Evolutionary conservation across 108 stramenopile species (phyloP).

Genomic region (Seminavis robusta): DNA sequence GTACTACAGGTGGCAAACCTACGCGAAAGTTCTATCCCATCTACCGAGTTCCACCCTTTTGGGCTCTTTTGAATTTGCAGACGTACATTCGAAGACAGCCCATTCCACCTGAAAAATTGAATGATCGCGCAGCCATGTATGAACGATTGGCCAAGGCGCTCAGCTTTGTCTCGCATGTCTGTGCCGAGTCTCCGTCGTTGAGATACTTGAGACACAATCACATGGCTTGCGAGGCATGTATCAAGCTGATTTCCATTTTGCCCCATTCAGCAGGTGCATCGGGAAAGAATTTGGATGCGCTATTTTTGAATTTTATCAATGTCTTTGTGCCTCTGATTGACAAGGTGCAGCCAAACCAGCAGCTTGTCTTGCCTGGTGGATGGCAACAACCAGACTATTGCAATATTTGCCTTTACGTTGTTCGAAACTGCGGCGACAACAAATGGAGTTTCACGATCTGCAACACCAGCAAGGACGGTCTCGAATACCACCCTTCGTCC

Average conservation of each 20-base stretch:
- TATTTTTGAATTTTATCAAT: conserved; percentile 85
- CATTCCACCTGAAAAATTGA: conserved; percentile 41
- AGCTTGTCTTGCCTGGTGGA: conserved; percentile 85
- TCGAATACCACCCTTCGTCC: conserved; percentile 82
- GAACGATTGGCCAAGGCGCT: conserved; percentile 81
- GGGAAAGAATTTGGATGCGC: conserved; percentile 68
- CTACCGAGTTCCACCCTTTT: conserved; percentile 82
- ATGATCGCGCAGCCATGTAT: conserved; percentile 63
- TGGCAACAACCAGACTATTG: conserved; percentile 81
- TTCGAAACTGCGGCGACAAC: conserved; percentile 65
- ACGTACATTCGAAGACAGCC: conserved; percentile 67
- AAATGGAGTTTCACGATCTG: conserved; percentile 82
- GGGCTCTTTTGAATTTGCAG: conserved; percentile 79
- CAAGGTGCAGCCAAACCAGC: conserved; percentile 71
- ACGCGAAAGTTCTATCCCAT: conserved; percentile 80
- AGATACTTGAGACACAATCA: conserved; percentile 68
- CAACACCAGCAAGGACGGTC: conserved; percentile 82
- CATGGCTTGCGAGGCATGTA: conserved; percentile 75
- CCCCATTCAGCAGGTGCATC: conserved; percentile 84
- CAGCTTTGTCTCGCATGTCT: conserved; percentile 78
- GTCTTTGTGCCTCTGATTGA: conserved; percentile 80
- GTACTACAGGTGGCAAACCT: conserved; percentile 68
- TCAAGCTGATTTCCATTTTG: conserved; percentile 75
- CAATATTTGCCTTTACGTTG: conserved; percentile 80
- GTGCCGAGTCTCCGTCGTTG: conserved; percentile 50